phyloP scores from a whole-genome alignment of 2,329 filamentous ascomycete species.

The Colletotrichum cereale region DNA sequence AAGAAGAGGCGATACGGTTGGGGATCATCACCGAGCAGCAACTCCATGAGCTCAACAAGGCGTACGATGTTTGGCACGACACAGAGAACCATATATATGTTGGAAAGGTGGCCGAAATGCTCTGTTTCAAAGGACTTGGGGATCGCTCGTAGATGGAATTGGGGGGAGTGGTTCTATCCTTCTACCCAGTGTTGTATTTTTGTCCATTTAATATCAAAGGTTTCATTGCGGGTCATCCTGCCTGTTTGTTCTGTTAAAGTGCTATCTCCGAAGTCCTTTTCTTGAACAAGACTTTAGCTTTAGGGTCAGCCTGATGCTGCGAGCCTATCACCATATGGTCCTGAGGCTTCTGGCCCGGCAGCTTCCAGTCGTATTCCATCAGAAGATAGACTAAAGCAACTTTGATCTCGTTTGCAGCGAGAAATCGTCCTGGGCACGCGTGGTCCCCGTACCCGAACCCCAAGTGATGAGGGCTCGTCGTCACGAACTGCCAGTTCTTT shows the following conservation, averaged over 20 bases:
- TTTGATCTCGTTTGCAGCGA: constrained; percentile 59
- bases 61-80: not conserved
- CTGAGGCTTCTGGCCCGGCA: not conserved
- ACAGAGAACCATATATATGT: not conserved
- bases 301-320: not conserved
- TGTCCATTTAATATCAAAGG: no score
- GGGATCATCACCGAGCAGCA: not conserved
- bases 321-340: not conserved
- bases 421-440: constrained; percentile 58
- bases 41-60: not conserved
- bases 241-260: not conserved
- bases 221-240: no score
- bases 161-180: not conserved
- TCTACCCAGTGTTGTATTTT: no score
- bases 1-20: not conserved
- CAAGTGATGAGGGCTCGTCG: constrained; percentile 50
- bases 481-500: constrained; percentile 55
- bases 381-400: constrained; percentile 55
- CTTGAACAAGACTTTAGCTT: not conserved
- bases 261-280: not conserved
- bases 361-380: constrained; percentile 53
- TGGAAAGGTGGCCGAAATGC: constrained; percentile 2
- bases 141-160: not conserved
- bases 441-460: constrained; percentile 54
- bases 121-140: constrained; percentile 1